Base-by-base conservation (phyloP, 495 filamentous ascomycete genomes). In the Copromyces sp. region DNA sequence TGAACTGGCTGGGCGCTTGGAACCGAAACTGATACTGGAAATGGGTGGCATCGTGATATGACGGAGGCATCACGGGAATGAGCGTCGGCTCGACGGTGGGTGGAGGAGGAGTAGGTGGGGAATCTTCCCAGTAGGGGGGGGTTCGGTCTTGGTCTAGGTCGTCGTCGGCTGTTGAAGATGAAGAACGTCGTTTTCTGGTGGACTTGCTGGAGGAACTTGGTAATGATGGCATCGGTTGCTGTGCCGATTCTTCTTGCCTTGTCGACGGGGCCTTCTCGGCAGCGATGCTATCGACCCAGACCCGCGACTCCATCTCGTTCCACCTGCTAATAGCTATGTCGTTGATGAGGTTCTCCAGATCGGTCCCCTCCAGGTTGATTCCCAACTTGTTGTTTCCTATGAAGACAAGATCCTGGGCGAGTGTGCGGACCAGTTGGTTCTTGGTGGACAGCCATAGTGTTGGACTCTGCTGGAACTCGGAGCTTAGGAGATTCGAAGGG, bases 361-460 rank as follows among this genome's bases (percentile, higher is more conserved):
- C 71, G 16, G 74, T 76, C 9, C 53, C 53, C 0, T 78, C 79
- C 17, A 81, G 72, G 47, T 75, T 76, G 69, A 83, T 81, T 3
- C 78, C 78, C 5, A 83, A 65, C 59, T 77, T 75, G 14, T 7
- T 17, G 0, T 76, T 78, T 1, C 78, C 80, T 4, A 83, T 69
- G 40, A 75, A 82, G 9, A 81, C 75, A 37, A 82, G 68, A 68
- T 83, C 77, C 40, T 81, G 80, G 2, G 77, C 80, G 37, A 82
- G 74, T 73, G 79, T 82, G 72, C 81, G 80, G 47, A 78, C 77
- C 41, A 82, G 71, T 47, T 79, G 78, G 61, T 78, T 78, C 72
- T 79, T 77, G 73, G 78, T 82, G 40, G 77, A 73, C 37, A 81
- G 40, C 78, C 78, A 80, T 20, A 79, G 72, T 9, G 80, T 81